These are phyloP conservation scores for Bryopsis sp. DNA, from an alignment of 139 green algal genomes.

Conservation along the genomic window DNA sequence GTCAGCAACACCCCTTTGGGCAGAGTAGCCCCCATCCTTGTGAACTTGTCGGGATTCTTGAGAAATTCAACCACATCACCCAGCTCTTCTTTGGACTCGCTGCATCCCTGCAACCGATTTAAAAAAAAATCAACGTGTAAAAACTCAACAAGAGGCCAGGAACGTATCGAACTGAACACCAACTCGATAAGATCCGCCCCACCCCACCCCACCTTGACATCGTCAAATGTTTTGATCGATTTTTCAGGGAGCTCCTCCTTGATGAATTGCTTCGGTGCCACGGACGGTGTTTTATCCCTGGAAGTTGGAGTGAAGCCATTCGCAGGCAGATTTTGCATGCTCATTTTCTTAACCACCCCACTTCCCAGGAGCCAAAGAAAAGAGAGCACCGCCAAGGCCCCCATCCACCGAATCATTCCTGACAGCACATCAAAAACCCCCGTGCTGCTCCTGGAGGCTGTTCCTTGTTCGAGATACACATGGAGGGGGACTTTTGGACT, in stretches of 20 bases:
- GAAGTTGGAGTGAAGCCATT: constrained; percentile 16
- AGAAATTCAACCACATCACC: constrained; percentile 93
- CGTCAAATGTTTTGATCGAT: constrained; percentile 36
- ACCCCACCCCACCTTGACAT: constrained; percentile 21
- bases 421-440: constrained; percentile 14
- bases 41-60: constrained; percentile 76
- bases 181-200: neutral
- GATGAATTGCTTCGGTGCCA: constrained; percentile 21
- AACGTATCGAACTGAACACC: constrained; percentile 22
- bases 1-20: constrained; percentile 76
- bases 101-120: constrained; percentile 58
- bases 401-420: constrained; percentile 20
- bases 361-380: constrained; percentile 42
- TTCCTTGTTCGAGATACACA: constrained; percentile 3
- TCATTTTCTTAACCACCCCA: constrained; percentile 6
- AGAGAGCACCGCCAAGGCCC: constrained; percentile 27
- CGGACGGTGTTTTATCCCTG: constrained; percentile 20
- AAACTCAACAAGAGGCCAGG: neutral
- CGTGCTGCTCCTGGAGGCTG: neutral
- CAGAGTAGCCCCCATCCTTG: constrained; percentile 80
- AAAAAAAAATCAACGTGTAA: neutral
- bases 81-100: constrained; percentile 92
- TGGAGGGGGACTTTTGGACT: neutral
- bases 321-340: neutral
- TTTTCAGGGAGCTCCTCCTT: constrained; percentile 55